Conservation (phyloP, 1,284 basidiomycete species). For the Agroathelia rolfsii region DNA sequence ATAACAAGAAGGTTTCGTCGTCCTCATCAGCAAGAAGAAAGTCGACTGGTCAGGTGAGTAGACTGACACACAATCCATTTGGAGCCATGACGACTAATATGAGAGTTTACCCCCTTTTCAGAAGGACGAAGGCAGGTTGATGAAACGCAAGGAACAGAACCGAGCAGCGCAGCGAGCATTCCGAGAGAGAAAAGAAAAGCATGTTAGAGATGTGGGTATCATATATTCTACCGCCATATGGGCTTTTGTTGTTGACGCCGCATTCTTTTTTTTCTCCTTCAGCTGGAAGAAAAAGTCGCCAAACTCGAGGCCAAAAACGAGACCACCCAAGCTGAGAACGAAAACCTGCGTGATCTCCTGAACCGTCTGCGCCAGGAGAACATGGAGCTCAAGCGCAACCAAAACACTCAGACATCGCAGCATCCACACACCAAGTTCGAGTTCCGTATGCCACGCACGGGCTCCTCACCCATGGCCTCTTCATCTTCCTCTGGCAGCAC, state of each 20-base stretch:
- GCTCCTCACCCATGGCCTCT: no score
- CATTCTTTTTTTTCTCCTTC: conserved; percentile 10
- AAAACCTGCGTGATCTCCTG: conserved; percentile 69
- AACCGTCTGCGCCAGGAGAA: conserved; percentile 73
- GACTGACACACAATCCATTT: not conserved
- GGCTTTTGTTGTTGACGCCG: no score
- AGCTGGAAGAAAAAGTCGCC: conserved; percentile 79
- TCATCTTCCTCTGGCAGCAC: conserved; percentile 16
- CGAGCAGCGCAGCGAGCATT: conserved; percentile 80
- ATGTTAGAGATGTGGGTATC: conserved; percentile 72
- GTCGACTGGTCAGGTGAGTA: conserved; percentile 34
- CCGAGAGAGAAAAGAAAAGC: conserved; percentile 80
- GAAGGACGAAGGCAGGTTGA: conserved; percentile 60
- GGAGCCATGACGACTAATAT: not conserved
- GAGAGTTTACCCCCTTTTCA: conserved; percentile 7
- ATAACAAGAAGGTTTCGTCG: conserved; percentile 22
- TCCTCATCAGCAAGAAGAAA: conserved; percentile 23
- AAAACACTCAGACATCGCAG: no score
- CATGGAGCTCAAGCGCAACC: conserved; percentile 47
- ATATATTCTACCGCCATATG: no score
- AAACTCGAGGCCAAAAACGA: conserved; percentile 71
- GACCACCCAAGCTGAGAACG: conserved; percentile 56
- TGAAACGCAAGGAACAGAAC: conserved; percentile 83
- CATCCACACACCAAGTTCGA: no score
- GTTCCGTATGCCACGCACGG: conserved; percentile 10